Conservation (phyloP, 345 rosid genomes). For the Salix dunnii region DNA sequence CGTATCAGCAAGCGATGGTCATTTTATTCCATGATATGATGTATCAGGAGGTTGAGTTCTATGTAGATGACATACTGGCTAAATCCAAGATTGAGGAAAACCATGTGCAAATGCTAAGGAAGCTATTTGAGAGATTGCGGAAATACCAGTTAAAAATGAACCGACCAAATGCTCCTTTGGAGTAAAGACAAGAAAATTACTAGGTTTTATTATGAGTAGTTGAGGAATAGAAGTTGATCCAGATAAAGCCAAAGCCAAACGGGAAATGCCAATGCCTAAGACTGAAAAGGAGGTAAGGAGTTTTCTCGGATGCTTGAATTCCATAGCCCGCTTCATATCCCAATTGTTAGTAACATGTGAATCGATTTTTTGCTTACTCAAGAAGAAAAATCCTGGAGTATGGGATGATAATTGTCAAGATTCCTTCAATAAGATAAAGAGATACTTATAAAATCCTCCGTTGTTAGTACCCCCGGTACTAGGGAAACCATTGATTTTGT, state of each 20-base stretch:
- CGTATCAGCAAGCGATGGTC: too few relatives aligned
- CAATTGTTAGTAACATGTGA: neutral
- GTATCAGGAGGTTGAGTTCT: too few relatives aligned
- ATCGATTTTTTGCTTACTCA: accelerated
- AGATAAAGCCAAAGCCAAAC: neutral
- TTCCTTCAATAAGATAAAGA: neutral
- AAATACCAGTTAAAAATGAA: neutral
- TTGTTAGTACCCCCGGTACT: neutral
- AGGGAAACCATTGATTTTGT: neutral
- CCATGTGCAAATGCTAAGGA: too few relatives aligned
- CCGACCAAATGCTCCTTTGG: neutral
- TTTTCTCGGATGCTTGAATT: neutral
- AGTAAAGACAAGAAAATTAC: neutral
- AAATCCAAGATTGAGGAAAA: too few relatives aligned
- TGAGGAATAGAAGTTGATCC: neutral
- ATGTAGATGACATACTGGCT: too few relatives aligned
- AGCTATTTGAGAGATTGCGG: too few relatives aligned
- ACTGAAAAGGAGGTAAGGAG: neutral
- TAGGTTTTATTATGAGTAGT: neutral
- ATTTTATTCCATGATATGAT: too few relatives aligned
- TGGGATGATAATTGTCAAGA: neutral
- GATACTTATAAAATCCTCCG: accelerated
- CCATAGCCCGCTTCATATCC: neutral
- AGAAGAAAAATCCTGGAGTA: neutral
- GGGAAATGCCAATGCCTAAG: neutral